A percentile compares a stretch with the other conserved stretches of the same genome.
Conservation (phyloP, 306 rosid species). For the Dalbergia cultrata region DNA sequence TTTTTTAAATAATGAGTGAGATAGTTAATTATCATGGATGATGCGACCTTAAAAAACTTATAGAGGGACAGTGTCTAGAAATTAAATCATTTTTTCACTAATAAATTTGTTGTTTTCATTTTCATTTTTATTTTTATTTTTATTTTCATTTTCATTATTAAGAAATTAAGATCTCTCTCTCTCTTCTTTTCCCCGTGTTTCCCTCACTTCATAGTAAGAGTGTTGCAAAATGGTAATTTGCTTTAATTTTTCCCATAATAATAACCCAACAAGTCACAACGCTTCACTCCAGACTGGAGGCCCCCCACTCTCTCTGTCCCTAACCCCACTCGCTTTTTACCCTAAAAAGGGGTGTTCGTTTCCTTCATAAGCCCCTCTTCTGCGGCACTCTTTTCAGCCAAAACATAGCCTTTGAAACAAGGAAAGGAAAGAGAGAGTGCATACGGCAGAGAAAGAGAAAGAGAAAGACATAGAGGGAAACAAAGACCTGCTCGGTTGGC, state of each 20-base stretch:
- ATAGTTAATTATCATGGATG: too few relatives aligned
- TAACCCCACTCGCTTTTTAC: slow-evolving; percentile 51
- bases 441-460: slow-evolving; percentile 2
- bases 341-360: slow-evolving; percentile 70
- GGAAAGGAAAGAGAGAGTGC: background rate
- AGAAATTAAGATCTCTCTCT: background rate
- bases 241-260: slow-evolving; percentile 32
- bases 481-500: slow-evolving; percentile 12
- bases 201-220: background rate
- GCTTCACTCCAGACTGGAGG: slow-evolving; percentile 32
- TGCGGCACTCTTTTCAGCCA: slow-evolving; percentile 61
- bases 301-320: slow-evolving; percentile 40
- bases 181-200: too few relatives aligned
- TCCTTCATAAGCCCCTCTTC: slow-evolving; percentile 76
- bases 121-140: too few relatives aligned
- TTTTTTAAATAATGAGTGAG: too few relatives aligned
- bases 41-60: too few relatives aligned
- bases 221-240: slow-evolving; percentile 52
- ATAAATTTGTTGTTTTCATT: background rate
- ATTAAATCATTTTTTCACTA: background rate
- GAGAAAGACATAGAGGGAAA: background rate
- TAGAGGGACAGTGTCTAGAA: too few relatives aligned
- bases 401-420: slow-evolving; percentile 37
- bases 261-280: background rate
- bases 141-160: slow-evolving; percentile 24